Base-by-base conservation (phyloP, 352 stramenopile species). In the Phytophthora pini region DNA sequence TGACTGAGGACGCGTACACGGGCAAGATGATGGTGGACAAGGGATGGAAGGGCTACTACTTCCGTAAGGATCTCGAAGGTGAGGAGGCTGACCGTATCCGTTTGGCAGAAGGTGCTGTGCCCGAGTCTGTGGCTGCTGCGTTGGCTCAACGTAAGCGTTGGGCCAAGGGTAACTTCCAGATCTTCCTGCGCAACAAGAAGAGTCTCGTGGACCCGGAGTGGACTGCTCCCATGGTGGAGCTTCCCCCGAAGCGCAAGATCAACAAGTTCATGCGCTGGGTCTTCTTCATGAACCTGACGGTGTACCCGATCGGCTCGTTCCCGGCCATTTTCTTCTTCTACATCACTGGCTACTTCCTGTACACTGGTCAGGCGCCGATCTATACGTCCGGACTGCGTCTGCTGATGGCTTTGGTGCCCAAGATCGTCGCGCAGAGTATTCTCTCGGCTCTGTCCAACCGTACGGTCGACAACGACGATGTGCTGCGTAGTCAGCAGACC, bases 1-100 rank as follows among this genome's bases (percentile, higher is more conserved):
- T 93, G 46, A 93, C 84, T 6, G 84, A 93, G 61, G 84, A 93
- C 54, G 80, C 80, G 2, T 91, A 88, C 63, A 91, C 82, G 32
- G 82, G 82, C 52, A 88, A 89, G 68, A 87, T 89, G 77, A 89
- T 91, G 82, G 82, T 91, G 52, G 80, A 89, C 67, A 91, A 89
- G 79, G 82, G 82, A 39, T 91, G 82, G 82, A 91, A 91, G 63
- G 82, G 74, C 2, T 69, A 86, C 31, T 91, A 91, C 70, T 91
- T 91, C 72, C 82, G 82, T 49, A 91, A 91, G 64, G 82, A 91
- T 63, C 46, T 91, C 7, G 82, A 91, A 70, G 82, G 82, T 15
- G 82, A 91, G 63, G 76, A 86, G 50, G 67, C 70, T 20, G 82
- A 91, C 22, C 82, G 82, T 53, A 91, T 91, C 53, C 82, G 82